A percentile compares a stretch with the other conserved stretches of the same genome.
phyloP scores from a whole-genome alignment of 2,329 filamentous ascomycete genomes.

The Hypoxylon sp. region DNA sequence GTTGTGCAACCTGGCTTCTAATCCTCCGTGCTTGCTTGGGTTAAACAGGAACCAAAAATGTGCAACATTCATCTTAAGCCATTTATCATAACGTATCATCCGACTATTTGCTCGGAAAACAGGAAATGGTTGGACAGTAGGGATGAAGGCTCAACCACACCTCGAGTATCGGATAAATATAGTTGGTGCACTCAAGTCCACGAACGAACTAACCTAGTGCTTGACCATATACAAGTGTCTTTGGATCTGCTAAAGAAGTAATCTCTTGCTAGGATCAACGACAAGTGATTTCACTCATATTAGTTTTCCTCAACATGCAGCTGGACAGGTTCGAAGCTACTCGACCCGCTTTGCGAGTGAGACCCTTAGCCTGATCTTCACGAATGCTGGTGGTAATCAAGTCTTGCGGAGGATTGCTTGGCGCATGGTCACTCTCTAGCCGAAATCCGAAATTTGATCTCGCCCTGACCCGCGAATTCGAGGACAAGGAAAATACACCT shows the following conservation, averaged over 20 bases:
- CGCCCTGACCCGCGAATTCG: conserved; percentile 89
- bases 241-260: conserved; percentile 89
- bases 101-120: not conserved
- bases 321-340: not conserved
- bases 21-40: not conserved
- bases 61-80: not conserved
- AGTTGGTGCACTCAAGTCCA: not conserved
- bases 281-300: conserved; percentile 76
- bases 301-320: not conserved
- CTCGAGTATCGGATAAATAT: conserved; percentile 7
- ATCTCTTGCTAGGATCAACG: conserved; percentile 91
- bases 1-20: not conserved
- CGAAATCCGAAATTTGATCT: conserved; percentile 99
- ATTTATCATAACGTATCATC: conserved; percentile 8
- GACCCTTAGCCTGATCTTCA: conserved; percentile 67
- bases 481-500: conserved; percentile 89
- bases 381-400: conserved; percentile 72
- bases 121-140: conserved; percentile 20
- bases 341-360: not conserved
- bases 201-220: conserved; percentile 69
- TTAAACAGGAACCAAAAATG: not conserved
- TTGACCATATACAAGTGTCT: conserved; percentile 96
- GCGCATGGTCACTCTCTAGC: conserved; percentile 98
- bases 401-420: conserved; percentile 78
- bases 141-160: conserved; percentile 7